phyloP scores from a whole-genome alignment of 768 basidiomycete species.

The Boletus reticuloceps region DNA sequence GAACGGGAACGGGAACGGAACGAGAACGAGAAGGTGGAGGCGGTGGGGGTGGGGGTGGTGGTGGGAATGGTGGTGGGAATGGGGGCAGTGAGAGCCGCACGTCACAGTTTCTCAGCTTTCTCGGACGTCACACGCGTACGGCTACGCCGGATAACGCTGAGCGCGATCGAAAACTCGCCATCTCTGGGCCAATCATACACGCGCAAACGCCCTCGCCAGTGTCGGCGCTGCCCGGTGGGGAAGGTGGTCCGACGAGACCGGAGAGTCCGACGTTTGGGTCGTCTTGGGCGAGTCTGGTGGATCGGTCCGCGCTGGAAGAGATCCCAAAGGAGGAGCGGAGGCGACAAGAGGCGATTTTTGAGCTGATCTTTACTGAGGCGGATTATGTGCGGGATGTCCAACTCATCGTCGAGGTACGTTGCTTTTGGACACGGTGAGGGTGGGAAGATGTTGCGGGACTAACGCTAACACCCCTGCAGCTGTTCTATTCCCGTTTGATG shows the following conservation, averaged over 20 bases:
- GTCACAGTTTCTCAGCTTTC: conserved; percentile 57
- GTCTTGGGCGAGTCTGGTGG: conserved; percentile 93
- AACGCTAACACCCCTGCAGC: conserved; percentile 38
- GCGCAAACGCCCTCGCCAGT: conserved; percentile 20
- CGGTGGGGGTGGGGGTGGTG: not conserved
- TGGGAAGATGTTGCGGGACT: not conserved
- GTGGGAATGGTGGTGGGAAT: not conserved
- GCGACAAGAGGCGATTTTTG: conserved; percentile 95
- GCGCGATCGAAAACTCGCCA: conserved; percentile 46
- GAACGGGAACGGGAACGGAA: conserved; percentile 23
- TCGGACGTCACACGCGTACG: conserved; percentile 45
- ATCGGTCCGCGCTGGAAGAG: conserved; percentile 77
- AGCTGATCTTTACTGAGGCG: conserved; percentile 87
- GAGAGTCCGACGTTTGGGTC: conserved; percentile 60
- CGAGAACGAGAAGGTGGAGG: conserved; percentile 14
- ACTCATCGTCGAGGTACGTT: conserved; percentile 78
- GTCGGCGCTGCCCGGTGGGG: not conserved
- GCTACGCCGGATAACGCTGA: conserved; percentile 50
- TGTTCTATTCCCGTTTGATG: conserved; percentile 83
- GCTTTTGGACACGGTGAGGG: not conserved
- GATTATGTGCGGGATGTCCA: conserved; percentile 92
- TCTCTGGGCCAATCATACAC: conserved; percentile 67
- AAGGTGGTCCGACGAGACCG: conserved; percentile 34
- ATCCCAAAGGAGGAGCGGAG: conserved; percentile 77
- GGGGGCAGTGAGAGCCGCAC: conserved; percentile 36